Evolutionary conservation across 176 grass and related monocot species (phyloP), one percentile per base, ranked within the genome.

Genomic region (Carex myosuroides): DNA sequence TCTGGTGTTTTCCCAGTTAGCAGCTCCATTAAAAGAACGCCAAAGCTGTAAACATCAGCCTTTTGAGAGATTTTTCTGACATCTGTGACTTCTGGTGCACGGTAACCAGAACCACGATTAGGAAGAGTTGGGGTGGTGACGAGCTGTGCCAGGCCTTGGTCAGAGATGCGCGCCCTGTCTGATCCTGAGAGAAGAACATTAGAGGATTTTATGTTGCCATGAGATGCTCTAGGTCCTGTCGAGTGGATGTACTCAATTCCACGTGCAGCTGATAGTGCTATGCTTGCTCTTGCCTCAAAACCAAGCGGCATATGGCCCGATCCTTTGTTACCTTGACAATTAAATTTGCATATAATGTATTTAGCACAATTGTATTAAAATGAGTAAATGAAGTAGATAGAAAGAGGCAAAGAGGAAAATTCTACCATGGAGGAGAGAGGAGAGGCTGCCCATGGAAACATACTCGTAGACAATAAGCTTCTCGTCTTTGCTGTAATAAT

Each of bases 31-130:
- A 97, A 53, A 12, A 97, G 87, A 32, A 97, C 94, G 24, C 94
- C 94, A 26, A 97, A 91, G 72, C 94, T 94, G 87, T 91, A 97
- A 58, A 92, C 89, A 76, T 97, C 94, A 64, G 95, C 91, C 80
- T 87, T 90, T 78, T 89, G 92, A 26, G 89, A 79, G 78, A 87
- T 88, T 58, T 50, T 32, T 6, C 89, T 88, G 24, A 83, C 86
- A 72, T 88, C 86, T 0, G 30, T 82, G 70, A 97, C 88, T 83
- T 94, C 94, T 41, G 91, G 91, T 0, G 94, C 94, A 11, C 85
- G 86, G 86, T 97, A 97, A 54, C 91, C 88, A 13, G 79, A 60
- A 20, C 71, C 60, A 9, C 86, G 79, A 46, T 84, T 79, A 18
- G 86, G 78, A 52, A 55, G 80, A 75, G 33, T 50, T 6, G 84